Evolutionary conservation across 2,329 filamentous ascomycete genomes (phyloP), one percentile per base, ranked within the genome.

Genomic region (Colletotrichum eleusines): DNA sequence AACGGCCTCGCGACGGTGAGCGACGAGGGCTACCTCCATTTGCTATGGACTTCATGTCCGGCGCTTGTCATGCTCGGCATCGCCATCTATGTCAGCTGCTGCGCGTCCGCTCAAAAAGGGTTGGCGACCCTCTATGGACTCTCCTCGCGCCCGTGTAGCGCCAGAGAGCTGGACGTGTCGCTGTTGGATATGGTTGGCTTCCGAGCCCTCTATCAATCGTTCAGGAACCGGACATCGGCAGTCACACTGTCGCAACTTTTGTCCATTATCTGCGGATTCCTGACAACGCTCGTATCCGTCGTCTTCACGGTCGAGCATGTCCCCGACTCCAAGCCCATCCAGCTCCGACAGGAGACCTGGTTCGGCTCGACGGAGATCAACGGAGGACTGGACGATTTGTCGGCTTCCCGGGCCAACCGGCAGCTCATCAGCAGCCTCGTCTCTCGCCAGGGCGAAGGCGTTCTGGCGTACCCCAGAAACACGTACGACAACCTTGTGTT

Each of bases 21-120:
- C 18, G 66, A 64, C 18, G 26, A 38, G 6, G 66, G 53, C 12
- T 65, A 64, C n/a, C 44, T 54, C n/a, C 50, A 65, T 14, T 14
- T 69, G 9, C 28, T 69, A 12, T 69, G 66, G 66, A 69, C 62
- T 2, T 66, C 66, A 2, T 26, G 59, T 9, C 66, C 62, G 16
- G 35, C 66, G 4, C 44, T 69, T 14, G 44, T 48, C 23, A 60
- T 69, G 66, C 44, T 69, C 11, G 53, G 62, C 11, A 40, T 69
- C 33, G 33, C 62, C 1, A 12, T 69, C n/a, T 69, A 66, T 18
- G 53, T n/a, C 28, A 46, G 46, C 61, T 69, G 40, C 2, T 53
- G 35, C 48, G 66, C 65, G 23, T 44, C 46, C 18, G 40, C 18
- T 6, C 28, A 59, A 3, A 33, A 54, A n/a, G 53, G 46, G 8